Conservation (phyloP, 805 yeast genomes). For the Suhomyces sp. region DNA sequence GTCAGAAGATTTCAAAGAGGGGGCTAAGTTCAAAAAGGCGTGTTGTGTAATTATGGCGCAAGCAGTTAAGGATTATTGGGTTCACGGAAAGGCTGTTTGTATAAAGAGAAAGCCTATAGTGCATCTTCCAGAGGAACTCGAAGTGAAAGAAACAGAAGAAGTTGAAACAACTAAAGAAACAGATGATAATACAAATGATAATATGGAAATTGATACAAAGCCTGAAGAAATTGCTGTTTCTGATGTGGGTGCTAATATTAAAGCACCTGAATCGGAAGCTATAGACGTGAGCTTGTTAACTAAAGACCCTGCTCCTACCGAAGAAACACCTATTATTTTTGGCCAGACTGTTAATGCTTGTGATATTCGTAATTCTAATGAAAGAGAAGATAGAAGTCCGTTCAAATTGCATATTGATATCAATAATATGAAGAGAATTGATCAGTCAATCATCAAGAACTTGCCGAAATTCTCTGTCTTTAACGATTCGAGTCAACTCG, state of each 20-base stretch:
- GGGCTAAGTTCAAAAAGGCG: constrained; percentile 63
- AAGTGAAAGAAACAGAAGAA: not conserved
- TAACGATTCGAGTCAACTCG: constrained; percentile 25
- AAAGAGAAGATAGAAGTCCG: constrained; percentile 22
- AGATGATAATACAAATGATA: not conserved
- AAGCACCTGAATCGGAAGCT: not conserved
- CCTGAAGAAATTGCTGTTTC: not conserved
- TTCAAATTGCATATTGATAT: constrained; percentile 46
- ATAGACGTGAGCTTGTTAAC: not conserved
- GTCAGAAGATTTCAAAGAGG: constrained; percentile 73
- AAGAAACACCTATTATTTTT: constrained; percentile 21
- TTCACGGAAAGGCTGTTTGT: constrained; percentile 63
- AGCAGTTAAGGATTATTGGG: constrained; percentile 77
- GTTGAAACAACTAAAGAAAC: not conserved
- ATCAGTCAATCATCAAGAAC: constrained; percentile 46
- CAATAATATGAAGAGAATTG: constrained; percentile 43
- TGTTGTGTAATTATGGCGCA: constrained; percentile 68
- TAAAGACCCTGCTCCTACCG: constrained; percentile 21
- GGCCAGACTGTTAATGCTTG: not conserved
- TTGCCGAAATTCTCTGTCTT: constrained; percentile 50
- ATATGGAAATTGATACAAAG: not conserved
- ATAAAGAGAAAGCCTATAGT: constrained; percentile 49
- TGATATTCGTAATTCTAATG: not conserved
- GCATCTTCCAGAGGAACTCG: constrained; percentile 13
- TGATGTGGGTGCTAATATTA: not conserved